phyloP scores from a whole-genome alignment of 345 rosid species.

The Lepidium africanum region DNA sequence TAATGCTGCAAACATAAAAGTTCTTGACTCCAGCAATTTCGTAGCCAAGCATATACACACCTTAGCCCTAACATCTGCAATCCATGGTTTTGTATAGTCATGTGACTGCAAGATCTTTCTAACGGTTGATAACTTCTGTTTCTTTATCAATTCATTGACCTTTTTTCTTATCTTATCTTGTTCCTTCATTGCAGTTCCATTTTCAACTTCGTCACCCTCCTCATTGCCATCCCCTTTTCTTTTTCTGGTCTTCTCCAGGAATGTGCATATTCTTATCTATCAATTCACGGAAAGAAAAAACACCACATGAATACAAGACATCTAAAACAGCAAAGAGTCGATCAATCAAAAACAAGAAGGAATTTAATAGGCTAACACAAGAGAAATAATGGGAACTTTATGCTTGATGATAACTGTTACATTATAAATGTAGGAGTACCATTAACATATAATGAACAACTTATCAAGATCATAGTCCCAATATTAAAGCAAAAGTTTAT shows the following conservation, averaged over 20 bases:
- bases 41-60: conserved; percentile 38
- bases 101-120: conserved; percentile 68
- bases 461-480: neutral
- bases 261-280: conserved; percentile 66
- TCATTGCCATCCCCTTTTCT: conserved; percentile 34
- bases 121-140: conserved; percentile 73
- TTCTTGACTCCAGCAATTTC: neutral
- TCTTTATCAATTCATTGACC: conserved; percentile 69
- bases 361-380: neutral
- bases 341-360: neutral
- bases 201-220: conserved; percentile 37
- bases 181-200: conserved; percentile 33
- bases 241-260: conserved; percentile 76
- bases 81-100: conserved; percentile 71
- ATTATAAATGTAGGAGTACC: neutral
- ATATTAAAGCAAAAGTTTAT: neutral
- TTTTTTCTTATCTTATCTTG: conserved; percentile 66
- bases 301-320: neutral
- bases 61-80: conserved; percentile 69
- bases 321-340: conserved; percentile 1
- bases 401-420: neutral
- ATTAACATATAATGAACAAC: neutral
- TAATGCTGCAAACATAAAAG: neutral
- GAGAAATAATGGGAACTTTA: neutral
- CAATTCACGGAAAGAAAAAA: neutral